Percentiles rank a stretch among this genome's conserved stretches.
phyloP scores from a whole-genome alignment of 1,139 yeast genomes.

The Geotrichum cucujoidarum region DNA sequence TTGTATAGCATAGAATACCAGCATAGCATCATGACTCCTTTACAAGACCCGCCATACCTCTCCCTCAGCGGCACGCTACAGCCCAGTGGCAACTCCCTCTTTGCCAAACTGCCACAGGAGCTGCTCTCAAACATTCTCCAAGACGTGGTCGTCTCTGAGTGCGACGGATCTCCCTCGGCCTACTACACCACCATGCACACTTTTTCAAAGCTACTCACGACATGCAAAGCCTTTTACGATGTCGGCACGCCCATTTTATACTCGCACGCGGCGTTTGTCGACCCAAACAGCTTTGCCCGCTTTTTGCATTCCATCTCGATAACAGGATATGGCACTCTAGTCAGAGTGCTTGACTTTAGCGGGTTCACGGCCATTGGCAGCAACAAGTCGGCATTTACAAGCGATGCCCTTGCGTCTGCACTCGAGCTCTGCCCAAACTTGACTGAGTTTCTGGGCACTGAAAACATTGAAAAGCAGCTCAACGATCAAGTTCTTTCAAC shows the following conservation, averaged over 20 bases:
- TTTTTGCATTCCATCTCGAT: slow-evolving; percentile 55
- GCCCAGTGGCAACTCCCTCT: slow-evolving; percentile 24
- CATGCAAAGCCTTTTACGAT: slow-evolving; percentile 36
- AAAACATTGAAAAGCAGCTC: slow-evolving; percentile 79
- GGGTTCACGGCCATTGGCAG: slow-evolving; percentile 86
- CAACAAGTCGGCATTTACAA: slow-evolving; percentile 83
- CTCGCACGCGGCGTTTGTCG: slow-evolving; percentile 65
- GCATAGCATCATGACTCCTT: too few relatives aligned
- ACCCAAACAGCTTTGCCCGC: slow-evolving; percentile 76
- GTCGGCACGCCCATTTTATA: slow-evolving; percentile 45
- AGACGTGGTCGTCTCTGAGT: slow-evolving; percentile 27
- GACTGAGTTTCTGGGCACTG: slow-evolving; percentile 75
- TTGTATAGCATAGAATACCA: too few relatives aligned
- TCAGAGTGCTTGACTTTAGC: slow-evolving; percentile 76
- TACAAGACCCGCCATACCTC: not conserved
- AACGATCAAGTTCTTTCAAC: slow-evolving; percentile 50
- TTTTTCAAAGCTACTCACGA: slow-evolving; percentile 31
- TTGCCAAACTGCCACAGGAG: too few relatives aligned
- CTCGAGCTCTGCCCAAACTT: slow-evolving; percentile 59
- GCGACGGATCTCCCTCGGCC: slow-evolving; percentile 22
- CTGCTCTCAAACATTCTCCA: slow-evolving; percentile 33
- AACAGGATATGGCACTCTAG: slow-evolving; percentile 60
- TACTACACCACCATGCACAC: slow-evolving; percentile 22
- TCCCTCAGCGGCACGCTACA: slow-evolving; percentile 10
- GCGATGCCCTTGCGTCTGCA: slow-evolving; percentile 49